These are phyloP conservation scores for Coemansia biformis DNA, from an alignment of 192 early-diverging fungal genomes.

Conservation along the genomic window DNA sequence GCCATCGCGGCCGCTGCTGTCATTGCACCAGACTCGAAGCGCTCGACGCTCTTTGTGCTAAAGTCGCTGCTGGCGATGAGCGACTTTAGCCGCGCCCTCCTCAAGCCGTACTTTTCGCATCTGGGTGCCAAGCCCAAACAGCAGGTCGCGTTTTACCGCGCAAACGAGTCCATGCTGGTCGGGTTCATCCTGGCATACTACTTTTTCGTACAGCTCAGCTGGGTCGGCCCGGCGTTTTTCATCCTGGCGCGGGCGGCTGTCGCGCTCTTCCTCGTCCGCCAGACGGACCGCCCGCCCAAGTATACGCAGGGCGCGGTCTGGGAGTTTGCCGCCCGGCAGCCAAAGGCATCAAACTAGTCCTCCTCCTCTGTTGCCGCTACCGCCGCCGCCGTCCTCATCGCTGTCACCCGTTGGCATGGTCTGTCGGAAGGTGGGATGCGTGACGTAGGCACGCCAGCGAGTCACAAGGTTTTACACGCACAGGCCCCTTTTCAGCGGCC, in stretches of 20 bases:
- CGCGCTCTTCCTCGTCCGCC: constrained; percentile 34
- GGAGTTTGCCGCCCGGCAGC: constrained; percentile 4
- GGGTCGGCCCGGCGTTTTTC: constrained; percentile 45
- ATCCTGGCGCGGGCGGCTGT: constrained; percentile 40
- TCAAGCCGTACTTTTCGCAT: constrained; percentile 39
- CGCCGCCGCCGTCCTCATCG: no score
- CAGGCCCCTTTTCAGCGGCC: no score
- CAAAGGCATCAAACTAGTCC: no score
- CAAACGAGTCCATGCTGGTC: constrained; percentile 31
- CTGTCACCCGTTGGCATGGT: no score
- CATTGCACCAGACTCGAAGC: constrained; percentile 24
- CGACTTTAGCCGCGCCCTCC: constrained; percentile 42
- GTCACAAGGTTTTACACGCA: no score
- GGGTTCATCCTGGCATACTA: constrained; percentile 44
- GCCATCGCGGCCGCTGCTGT: constrained; percentile 21
- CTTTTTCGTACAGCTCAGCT: constrained; percentile 45
- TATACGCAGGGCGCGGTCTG: constrained; percentile 30
- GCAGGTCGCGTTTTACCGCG: constrained; percentile 31
- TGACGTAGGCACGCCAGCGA: no score
- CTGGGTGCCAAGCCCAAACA: constrained; percentile 41
- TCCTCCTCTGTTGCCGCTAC: no score
- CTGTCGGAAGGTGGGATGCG: no score
- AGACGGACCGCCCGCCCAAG: constrained; percentile 22
- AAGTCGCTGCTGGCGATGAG: constrained; percentile 45
- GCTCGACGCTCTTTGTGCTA: constrained; percentile 32